Evolutionary conservation across 202 grass and related monocot genomes (phyloP).

Genomic region (Elaeis oleifera): DNA sequence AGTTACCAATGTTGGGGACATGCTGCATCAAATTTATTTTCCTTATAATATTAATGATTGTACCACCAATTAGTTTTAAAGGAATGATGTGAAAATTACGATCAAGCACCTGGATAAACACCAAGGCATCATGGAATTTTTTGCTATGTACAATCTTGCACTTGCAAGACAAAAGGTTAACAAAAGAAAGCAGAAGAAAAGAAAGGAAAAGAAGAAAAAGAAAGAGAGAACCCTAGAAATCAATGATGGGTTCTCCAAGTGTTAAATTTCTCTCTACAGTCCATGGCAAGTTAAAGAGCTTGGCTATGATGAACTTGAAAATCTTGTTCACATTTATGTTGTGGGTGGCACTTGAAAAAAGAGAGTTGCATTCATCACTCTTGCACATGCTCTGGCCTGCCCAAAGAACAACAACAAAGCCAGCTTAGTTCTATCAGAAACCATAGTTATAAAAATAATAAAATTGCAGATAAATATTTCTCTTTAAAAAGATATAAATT

Average conservation of each 20-base stretch:
- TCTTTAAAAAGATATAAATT: no score
- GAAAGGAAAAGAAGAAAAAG: background rate
- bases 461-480: no score
- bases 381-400: constrained; percentile 36
- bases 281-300: constrained; percentile 31
- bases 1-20: no score
- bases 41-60: no score
- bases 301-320: constrained; percentile 29
- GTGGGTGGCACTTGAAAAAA: constrained; percentile 29
- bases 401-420: background rate
- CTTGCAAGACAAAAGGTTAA: constrained; percentile 16
- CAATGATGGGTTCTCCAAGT: constrained; percentile 33
- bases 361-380: constrained; percentile 34
- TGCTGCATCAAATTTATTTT: no score
- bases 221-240: constrained; percentile 25
- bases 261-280: constrained; percentile 30
- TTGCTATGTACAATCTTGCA: constrained; percentile 20
- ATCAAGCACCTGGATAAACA: no score
- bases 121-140: background rate
- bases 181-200: constrained; percentile 10
- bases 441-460: no score
- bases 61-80: no score
- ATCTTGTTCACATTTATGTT: constrained; percentile 36
- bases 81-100: no score
- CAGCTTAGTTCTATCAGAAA: no score